phyloP scores from a whole-genome alignment of 768 basidiomycete species.

The Pholiota microspora region DNA sequence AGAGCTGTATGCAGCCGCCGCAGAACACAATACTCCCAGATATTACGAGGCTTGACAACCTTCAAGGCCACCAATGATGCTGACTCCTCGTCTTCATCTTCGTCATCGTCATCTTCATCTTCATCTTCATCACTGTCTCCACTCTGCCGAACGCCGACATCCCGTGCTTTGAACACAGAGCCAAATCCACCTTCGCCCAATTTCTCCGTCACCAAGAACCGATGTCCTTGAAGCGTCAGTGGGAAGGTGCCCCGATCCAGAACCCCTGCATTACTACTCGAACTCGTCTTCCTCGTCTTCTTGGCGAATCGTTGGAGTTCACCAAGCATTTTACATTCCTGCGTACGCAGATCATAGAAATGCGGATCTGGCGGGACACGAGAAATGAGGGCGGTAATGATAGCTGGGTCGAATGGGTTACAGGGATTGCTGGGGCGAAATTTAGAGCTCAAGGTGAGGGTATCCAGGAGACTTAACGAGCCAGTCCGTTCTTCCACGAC shows the following conservation, averaged over 20 bases:
- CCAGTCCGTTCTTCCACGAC: slow-evolving; percentile 61
- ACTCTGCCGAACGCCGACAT: slow-evolving; percentile 39
- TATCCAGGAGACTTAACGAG: slow-evolving; percentile 62
- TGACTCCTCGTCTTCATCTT: slow-evolving; percentile 54
- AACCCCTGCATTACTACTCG: slow-evolving; percentile 29
- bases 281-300: slow-evolving; percentile 43
- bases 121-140: slow-evolving; percentile 48
- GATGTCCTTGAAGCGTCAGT: slow-evolving; percentile 60
- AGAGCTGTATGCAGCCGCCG: slow-evolving; percentile 72
- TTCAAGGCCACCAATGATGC: slow-evolving; percentile 79
- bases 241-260: slow-evolving; percentile 42
- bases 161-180: slow-evolving; percentile 84
- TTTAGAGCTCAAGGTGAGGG: slow-evolving; percentile 55
- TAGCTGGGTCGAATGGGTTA: slow-evolving; percentile 73
- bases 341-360: slow-evolving; percentile 56
- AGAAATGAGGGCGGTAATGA: slow-evolving; percentile 63
- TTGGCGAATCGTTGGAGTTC: slow-evolving; percentile 71
- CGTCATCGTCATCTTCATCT: slow-evolving; percentile 46
- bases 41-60: slow-evolving; percentile 81
- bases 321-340: slow-evolving; percentile 59
- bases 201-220: slow-evolving; percentile 77
- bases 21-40: slow-evolving; percentile 93
- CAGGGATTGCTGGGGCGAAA: slow-evolving; percentile 86
- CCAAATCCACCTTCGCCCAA: slow-evolving; percentile 98
- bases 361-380: slow-evolving; percentile 57